Conservation (phyloP, 345 rosid genomes). For the Aegle marmelos region DNA sequence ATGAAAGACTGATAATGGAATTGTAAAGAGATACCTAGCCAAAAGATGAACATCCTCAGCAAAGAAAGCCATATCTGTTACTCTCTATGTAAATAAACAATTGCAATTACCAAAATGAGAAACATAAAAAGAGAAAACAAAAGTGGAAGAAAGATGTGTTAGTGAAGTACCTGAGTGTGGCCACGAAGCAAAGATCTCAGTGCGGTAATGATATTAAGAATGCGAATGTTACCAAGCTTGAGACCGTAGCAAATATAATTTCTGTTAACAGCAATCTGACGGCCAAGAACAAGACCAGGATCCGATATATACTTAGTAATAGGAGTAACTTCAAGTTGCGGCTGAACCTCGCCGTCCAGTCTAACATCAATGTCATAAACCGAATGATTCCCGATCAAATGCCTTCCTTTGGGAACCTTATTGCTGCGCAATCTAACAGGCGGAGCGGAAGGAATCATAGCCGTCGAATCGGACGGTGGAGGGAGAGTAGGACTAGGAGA, state of each 20-base stretch:
- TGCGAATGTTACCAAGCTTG: constrained; percentile 68
- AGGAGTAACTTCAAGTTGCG: constrained; percentile 76
- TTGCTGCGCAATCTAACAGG: constrained; percentile 46
- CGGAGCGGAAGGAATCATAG: constrained; percentile 17
- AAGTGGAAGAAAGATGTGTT: background rate
- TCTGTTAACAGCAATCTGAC: constrained; percentile 77
- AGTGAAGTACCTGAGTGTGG: constrained; percentile 50
- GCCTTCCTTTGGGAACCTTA: constrained; percentile 62
- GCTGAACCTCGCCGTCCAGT: constrained; percentile 60
- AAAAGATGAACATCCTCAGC: constrained; percentile 84
- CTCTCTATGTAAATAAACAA: constrained; percentile 36
- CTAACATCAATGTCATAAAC: constrained; percentile 57
- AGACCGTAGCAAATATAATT: constrained; percentile 76
- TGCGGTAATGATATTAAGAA: constrained; percentile 70
- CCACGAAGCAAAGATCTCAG: constrained; percentile 72
- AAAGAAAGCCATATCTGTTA: constrained; percentile 78
- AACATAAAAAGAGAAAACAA: background rate
- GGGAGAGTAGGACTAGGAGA: constrained; percentile 11
- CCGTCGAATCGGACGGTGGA: constrained; percentile 19
- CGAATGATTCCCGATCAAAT: constrained; percentile 43
- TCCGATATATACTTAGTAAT: constrained; percentile 69
- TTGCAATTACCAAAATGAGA: background rate
- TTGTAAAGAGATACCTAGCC: constrained; percentile 49
- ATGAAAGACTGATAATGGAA: background rate
- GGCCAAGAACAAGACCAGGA: constrained; percentile 66